Evolutionary conservation across 1,139 yeast species (phyloP), one percentile per base, ranked within the genome.

Genomic region (Meyerozyma athensensis): DNA sequence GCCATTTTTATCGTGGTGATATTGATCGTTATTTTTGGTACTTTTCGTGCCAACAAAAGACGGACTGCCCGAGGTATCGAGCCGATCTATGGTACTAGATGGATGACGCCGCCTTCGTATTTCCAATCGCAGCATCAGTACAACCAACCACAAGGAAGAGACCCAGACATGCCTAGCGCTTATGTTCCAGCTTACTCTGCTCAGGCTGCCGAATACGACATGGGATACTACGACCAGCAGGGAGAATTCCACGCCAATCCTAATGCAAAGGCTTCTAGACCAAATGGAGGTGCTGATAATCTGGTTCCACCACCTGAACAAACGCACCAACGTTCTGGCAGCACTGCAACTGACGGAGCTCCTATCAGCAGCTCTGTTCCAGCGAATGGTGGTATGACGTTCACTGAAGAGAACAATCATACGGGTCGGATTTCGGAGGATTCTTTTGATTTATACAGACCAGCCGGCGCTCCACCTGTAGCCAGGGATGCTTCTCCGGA

Each of bases 101-200:
- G 96, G 94, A 75, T 89, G 72, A 82, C 95, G 0, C 96, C 96
- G 4, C 96, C 96, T 0, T 71, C 84, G n/a, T 87, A 89, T 55
- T 61, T 72, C 43, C 92, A 83, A 51, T 76, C 92, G 3, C 87
- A 85, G 50, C 68, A 67, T 39, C 81, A 78, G 41, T 77, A 81
- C 48, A 68, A 70, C 36, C 72, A 65, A 39, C 69, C 72, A 0
- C 54, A 57, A 20, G 47, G 50, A 26, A 51, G 67, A 26, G 65
- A 70, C 34, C 63, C 61, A 0, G 72, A 59, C 17, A 52, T 58
- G 41, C 66, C 65, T 2, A 52, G 58, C 31, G 60, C 68, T 7
- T 67, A 68, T 43, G 86, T 82, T 0, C 94, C 94, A 0, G 69
- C 81, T 7, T 84, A 84, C 47, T 73, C 86, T 0, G 84, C 72